These are phyloP conservation scores for Fusarium sp. DNA, from an alignment of 2,329 filamentous ascomycete species.

Conservation along the genomic window DNA sequence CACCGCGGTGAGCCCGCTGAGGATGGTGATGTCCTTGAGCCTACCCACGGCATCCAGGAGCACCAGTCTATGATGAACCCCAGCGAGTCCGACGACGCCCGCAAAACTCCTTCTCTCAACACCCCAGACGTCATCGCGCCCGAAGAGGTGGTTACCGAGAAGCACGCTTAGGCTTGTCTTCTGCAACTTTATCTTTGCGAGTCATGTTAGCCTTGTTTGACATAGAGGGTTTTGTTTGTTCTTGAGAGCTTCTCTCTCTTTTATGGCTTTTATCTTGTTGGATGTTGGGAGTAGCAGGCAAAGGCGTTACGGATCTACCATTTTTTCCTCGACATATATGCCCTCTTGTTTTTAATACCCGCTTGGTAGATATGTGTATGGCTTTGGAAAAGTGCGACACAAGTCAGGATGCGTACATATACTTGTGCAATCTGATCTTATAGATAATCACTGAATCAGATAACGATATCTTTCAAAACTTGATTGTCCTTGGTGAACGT, in stretches of 20 bases:
- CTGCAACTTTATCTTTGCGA: slow-evolving; percentile 22
- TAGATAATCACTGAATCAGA: slow-evolving; percentile 40
- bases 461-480: slow-evolving; percentile 18
- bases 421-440: slow-evolving; percentile 36
- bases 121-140: slow-evolving; percentile 23
- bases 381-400: slow-evolving; percentile 43
- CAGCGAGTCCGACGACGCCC: slow-evolving; percentile 48
- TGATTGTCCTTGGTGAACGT: background rate
- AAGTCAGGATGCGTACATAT: slow-evolving; percentile 37
- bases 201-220: slow-evolving; percentile 40
- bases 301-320: slow-evolving; percentile 43
- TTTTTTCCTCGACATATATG: slow-evolving; percentile 20
- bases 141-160: slow-evolving; percentile 31
- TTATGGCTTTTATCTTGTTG: slow-evolving; percentile 12
- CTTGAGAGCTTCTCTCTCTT: slow-evolving; percentile 7
- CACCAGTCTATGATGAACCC: slow-evolving; percentile 65
- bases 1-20: slow-evolving; percentile 75
- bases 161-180: slow-evolving; percentile 26
- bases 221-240: slow-evolving; percentile 33
- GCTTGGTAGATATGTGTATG: slow-evolving; percentile 42
- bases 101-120: slow-evolving; percentile 45
- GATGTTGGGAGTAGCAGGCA: slow-evolving; percentile 47
- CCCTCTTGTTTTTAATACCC: slow-evolving; percentile 45
- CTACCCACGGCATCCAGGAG: slow-evolving; percentile 80
- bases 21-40: slow-evolving; percentile 70